phyloP scores from a whole-genome alignment of 805 yeast genomes.

The Kazachstania taianensis region DNA sequence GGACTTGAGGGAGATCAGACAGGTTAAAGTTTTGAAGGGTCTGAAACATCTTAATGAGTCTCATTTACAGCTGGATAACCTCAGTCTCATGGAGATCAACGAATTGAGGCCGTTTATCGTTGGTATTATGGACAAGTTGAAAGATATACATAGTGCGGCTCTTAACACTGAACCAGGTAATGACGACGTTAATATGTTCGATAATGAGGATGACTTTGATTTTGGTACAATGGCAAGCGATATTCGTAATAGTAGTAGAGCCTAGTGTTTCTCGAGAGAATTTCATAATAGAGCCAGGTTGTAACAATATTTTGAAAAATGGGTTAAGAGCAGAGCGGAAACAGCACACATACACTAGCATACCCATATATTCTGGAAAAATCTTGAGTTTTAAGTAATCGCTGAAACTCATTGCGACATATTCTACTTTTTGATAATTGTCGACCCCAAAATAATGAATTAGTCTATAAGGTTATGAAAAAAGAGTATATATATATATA shows the following conservation, averaged over 20 bases:
- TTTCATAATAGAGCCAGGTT: too few relatives aligned
- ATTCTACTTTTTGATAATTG: too few relatives aligned
- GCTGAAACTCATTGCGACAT: too few relatives aligned
- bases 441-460: too few relatives aligned
- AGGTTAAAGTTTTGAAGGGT: slow-evolving; percentile 74
- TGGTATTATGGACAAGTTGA: slow-evolving; percentile 70
- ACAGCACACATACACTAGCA: too few relatives aligned
- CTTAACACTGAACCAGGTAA: slow-evolving; percentile 2
- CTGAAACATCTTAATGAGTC: slow-evolving; percentile 67
- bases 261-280: not conserved
- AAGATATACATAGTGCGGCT: slow-evolving; percentile 34
- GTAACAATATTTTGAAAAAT: too few relatives aligned
- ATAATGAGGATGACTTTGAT: slow-evolving; percentile 5
- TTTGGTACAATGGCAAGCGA: slow-evolving; percentile 4
- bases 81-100: slow-evolving; percentile 77
- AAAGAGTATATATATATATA: slow-evolving; percentile 1
- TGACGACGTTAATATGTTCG: slow-evolving; percentile 2
- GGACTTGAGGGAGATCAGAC: slow-evolving; percentile 75
- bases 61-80: slow-evolving; percentile 71
- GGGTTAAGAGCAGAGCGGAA: too few relatives aligned
- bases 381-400: too few relatives aligned
- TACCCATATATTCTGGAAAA: too few relatives aligned
- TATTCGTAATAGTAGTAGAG: too few relatives aligned
- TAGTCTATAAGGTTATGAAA: not conserved
- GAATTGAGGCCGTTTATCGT: slow-evolving; percentile 77